Evolutionary conservation across 768 basidiomycete species (phyloP), one percentile per base, ranked within the genome.

Genomic region (Lactarius quietus): DNA sequence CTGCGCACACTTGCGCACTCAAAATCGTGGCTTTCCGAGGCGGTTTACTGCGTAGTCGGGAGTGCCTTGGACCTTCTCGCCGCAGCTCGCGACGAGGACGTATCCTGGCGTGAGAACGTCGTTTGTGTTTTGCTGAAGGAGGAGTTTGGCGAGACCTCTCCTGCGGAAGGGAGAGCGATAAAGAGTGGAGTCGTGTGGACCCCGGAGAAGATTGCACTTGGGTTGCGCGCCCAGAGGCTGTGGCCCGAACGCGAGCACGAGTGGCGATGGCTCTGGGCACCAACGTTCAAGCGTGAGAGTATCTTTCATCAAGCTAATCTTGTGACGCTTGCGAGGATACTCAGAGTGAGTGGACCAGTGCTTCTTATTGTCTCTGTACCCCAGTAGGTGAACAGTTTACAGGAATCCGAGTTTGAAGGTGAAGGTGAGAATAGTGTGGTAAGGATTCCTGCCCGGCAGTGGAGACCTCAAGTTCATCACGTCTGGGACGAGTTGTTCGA

Each of bases 381-480:
- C 43, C n/a, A 10, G 23, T 20, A 26, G 23, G 33, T 54, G 35
- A 48, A 51, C n/a, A 8, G 17, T 10, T 29, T 26, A 20, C 20
- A 57, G 60, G 10, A 73, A 62, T 71, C 78, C 41, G 73, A 51
- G 6, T 84, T 86, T 39, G 86, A 86, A 4, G 83, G 86, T 41
- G 86, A 86, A 5, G 84, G 86, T 18, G 83, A 82, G 20, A 73
- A 84, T 53, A 81, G 82, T 48, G 70, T 76, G 2, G 72, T 80
- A 14, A 86, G 86, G 64, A 76, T 82, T 2, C 79, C 80, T 14
- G 76, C 81, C 39, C 84, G 84, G 39, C 75, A 83, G 17, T 93
- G 95, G 94, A 95, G 91, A 74, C 88, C 95, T 62, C 88, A 94
- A 72, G 80, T 95, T 51, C 96, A 97, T 73, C 95, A 92, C 74